Evolutionary conservation across 768 basidiomycete genomes (phyloP), one percentile per base, ranked within the genome.

Genomic region (Rhodotorula kratochvilovae): DNA sequence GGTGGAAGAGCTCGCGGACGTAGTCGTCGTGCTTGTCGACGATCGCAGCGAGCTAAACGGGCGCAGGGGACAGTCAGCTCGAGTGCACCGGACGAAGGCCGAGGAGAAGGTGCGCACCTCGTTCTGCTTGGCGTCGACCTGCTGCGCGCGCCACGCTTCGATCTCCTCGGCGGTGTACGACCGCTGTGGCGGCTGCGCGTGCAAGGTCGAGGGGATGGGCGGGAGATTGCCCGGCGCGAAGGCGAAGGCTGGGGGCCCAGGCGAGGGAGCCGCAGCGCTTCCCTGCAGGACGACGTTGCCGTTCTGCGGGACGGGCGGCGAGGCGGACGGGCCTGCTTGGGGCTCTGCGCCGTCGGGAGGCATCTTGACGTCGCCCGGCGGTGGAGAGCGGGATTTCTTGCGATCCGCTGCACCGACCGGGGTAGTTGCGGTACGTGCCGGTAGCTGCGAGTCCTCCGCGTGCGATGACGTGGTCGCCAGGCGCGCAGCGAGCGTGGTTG

Each of bases 1-100:
- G 84, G 78, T 97, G 93, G 80, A 94, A 97, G 68, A 86, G 83
- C 80, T 97, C 91, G 70, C 93, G 86, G 59, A 95, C 84, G 89
- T 92, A 71, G 35, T 70, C 66, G 48, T 77, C 73, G 57, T 77
- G 73, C 4, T 42, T 31, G 61, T 77, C 73, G 42, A 72, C 68
- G 17, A 75, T 72, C 2, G 54, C n/a, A 1, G 67, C 56, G 19
- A 75, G 71, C 68, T 75, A 50, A 25, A 36, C 21, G 8, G 10
- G 31, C 0, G 16, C 36, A 11, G 45, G 25, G 1, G 12, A 31
- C 8, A 23, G 23, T 42, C 50, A 55, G 43, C 48, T 12, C 3
- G 42, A 29, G 17, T 1, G 59, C 29, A 10, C 57, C n/a, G 19
- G 15, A 25, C 15, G 53, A 12, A 36, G 27, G 11, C 5, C 10